Evolutionary conservation across 2,329 filamentous ascomycete species (phyloP), one percentile per base, ranked within the genome.

Genomic region (Calonectria hongkongensis): DNA sequence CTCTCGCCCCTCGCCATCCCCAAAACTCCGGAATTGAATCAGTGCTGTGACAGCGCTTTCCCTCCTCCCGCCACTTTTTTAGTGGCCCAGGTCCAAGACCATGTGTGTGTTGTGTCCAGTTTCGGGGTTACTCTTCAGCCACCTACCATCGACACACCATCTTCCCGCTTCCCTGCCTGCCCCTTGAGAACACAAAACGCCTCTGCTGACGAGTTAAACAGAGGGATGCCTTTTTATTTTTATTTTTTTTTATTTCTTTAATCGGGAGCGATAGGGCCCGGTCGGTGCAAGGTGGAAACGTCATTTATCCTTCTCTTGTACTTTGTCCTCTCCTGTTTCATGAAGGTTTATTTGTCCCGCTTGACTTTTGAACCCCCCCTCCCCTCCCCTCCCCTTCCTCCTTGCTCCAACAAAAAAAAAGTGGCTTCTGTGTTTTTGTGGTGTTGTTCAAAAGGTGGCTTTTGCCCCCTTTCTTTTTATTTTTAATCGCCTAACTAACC

Each of bases 61-160:
- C 21, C 21, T 33, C 30, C 54, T 9, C 33, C 54, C 30, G 54
- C 54, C 54, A 58, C 54, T 58, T 58, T 56, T 56, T 58, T 58
- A 58, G 54, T 39, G 30, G 54, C 30, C 51, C 43, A 39, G 54
- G n/a, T 33, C 51, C 54, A 58, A 30, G 30, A 25, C 51, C 30
- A 18, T 56, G 51, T 36, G 28, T 21, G 21, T 21, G 21, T 21
- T 21, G 21, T 33, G 30, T 33, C 51, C 51, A 36, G 36, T 30
- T 28, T 58, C 30, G 33, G 33, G 54, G 33, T 58, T 21, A 58
- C 54, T 25, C 30, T 58, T 58, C 54, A 58, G 54, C 54, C 54
- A 39, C 54, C 33, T 25, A 10, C 30, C 54, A 58, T 58, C 54
- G 36, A 39, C 54, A 58, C 54, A 58, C 54, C 54, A 58, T 58